Evolutionary conservation across 2,329 filamentous ascomycete species (phyloP).

Genomic region (Sclerotinia borealis): DNA sequence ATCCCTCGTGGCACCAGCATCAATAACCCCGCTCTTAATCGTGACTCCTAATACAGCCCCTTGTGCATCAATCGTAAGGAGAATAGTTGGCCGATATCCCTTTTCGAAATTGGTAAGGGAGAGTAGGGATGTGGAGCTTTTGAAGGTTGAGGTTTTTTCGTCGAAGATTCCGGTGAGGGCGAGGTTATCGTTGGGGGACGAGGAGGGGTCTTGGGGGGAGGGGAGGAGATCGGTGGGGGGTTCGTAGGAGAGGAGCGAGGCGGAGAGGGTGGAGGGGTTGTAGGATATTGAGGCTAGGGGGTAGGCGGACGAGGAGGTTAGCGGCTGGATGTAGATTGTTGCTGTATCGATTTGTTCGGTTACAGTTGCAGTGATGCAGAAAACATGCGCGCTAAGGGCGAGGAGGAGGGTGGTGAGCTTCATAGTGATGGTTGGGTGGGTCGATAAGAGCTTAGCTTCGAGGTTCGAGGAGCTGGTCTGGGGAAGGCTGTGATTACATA

Average conservation of each 20-base stretch:
- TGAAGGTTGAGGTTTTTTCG: constrained; percentile 41
- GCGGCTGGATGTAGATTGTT: constrained; percentile 29
- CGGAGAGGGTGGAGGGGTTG: constrained; percentile 40
- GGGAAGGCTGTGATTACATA: constrained; percentile 12
- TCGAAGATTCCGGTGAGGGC: constrained; percentile 56
- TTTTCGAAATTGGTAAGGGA: constrained; percentile 53
- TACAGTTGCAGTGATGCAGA: constrained; percentile 35
- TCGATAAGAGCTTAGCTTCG: constrained; percentile 4
- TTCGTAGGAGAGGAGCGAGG: constrained; percentile 49
- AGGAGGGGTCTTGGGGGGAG: constrained; percentile 15
- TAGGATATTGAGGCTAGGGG: constrained; percentile 53
- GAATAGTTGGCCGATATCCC: constrained; percentile 52
- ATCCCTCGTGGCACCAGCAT: constrained; percentile 58
- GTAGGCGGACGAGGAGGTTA: constrained; percentile 33
- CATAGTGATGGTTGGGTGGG: constrained; percentile 15
- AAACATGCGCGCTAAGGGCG: constrained; percentile 33
- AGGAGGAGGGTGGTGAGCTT: constrained; percentile 39
- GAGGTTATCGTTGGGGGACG: constrained; percentile 29
- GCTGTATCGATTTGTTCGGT: constrained; percentile 35
- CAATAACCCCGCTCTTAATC: constrained; percentile 51
- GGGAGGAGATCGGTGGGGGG: constrained; percentile 45
- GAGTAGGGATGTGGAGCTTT: constrained; percentile 49
- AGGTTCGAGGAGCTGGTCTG: constrained; percentile 13
- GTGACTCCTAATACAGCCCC: constrained; percentile 46
- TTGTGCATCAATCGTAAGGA: constrained; percentile 44